These are phyloP conservation scores for Stachybotrys chlorohalonatus DNA, from an alignment of 2,329 filamentous ascomycete species.

Conservation along the genomic window DNA sequence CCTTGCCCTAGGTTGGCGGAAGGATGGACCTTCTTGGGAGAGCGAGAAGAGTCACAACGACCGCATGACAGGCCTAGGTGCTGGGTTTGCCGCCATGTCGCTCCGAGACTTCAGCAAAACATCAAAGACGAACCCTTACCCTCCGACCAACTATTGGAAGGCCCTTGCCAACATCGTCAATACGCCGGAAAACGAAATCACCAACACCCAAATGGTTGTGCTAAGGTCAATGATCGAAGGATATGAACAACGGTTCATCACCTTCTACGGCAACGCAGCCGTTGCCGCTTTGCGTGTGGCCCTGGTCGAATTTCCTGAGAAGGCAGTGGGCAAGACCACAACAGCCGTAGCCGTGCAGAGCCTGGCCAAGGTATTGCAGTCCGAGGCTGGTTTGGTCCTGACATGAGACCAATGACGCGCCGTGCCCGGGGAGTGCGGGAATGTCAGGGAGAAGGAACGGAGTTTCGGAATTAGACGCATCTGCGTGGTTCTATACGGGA, in stretches of 20 bases:
- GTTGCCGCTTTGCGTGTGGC: slow-evolving; percentile 62
- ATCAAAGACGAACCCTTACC: slow-evolving; percentile 63
- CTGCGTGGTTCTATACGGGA: not conserved
- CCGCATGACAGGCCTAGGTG: slow-evolving; percentile 74
- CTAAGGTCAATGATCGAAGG: slow-evolving; percentile 64
- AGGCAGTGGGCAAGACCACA: slow-evolving; percentile 34
- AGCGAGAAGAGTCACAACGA: slow-evolving; percentile 67
- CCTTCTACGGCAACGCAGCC: slow-evolving; percentile 71
- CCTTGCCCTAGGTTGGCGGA: slow-evolving; percentile 64
- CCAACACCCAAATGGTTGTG: slow-evolving; percentile 65
- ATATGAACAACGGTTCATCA: slow-evolving; percentile 66
- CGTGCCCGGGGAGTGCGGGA: not conserved
- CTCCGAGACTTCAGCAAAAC: slow-evolving; percentile 73
- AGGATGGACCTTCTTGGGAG: slow-evolving; percentile 50
- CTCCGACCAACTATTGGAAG: slow-evolving; percentile 74
- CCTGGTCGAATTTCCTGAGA: slow-evolving; percentile 63
- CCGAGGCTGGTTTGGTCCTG: slow-evolving; percentile 40
- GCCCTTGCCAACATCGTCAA: slow-evolving; percentile 69
- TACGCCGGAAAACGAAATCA: slow-evolving; percentile 56
- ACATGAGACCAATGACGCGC: slow-evolving; percentile 11
- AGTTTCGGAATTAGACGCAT: not conserved
- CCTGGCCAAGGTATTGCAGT: slow-evolving; percentile 42
- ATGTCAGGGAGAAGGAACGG: not conserved
- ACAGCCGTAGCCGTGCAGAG: slow-evolving; percentile 44
- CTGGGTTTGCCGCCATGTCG: slow-evolving; percentile 75